Base-by-base conservation (phyloP, 306 rosid species). In the Oemleria cerasiformis region DNA sequence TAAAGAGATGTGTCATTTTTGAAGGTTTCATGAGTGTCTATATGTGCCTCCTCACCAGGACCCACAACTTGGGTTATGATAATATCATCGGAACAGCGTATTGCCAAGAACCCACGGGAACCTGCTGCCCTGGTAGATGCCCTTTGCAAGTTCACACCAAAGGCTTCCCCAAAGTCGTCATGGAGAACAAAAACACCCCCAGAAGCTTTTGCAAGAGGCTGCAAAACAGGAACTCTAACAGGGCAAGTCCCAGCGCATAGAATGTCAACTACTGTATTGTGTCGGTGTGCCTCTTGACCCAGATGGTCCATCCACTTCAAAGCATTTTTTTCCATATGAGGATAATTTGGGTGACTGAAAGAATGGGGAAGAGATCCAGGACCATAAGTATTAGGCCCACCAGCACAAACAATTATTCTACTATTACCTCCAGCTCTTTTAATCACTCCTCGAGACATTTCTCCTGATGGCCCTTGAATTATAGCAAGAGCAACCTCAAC, bases 221-320 rank as follows among this genome's bases (percentile, higher is more conserved):
- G 97, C 80, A 94, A 77, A 65, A 91, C 82, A 75, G 99, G 96
- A 78, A 94, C 91, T 84, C 99, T 91, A 67, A 91, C 90, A 41
- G 99, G 97, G 86, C 99, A 94, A 9, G 94, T 90, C 73, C 99
- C 99, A 79, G 99, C 99, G 67, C 99, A 94, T 73, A 94, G 85
- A 85, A 94, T 80, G 75, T 94, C 99, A 79, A 94, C 87, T 23
- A 91, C 82, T 7, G 89, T 84, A 81, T 81, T 85, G 76, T 88
- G 96, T 59, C 81, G 82, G 84, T 86, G 91, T 76, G 95, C 96
- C 86, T 88, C 92, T 47, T 70, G 86, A 63, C 99, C 99, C 58
- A 94, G 85, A 78, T 86, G 85, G 65, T 94, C 97, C 97, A 89
- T 94, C 96, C 96, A 89, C 77, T 85, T 94, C 70, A 91, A 70